Evolutionary conservation across 2,329 filamentous ascomycete species (phyloP).

Genomic region (Escovopsis sp.): DNA sequence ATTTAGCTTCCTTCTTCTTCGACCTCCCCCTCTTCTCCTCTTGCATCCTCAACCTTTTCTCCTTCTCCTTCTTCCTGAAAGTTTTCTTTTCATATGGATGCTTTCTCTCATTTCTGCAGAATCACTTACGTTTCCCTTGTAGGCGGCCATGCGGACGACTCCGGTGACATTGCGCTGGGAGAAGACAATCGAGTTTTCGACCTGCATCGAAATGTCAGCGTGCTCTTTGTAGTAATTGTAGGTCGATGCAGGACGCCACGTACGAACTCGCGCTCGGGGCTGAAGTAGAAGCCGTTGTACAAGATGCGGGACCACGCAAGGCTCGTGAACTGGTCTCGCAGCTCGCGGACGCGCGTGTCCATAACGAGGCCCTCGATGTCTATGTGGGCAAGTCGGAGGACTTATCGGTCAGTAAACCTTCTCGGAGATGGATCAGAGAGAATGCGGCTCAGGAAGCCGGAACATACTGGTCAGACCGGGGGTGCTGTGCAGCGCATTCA

Average conservation of each 20-base stretch:
- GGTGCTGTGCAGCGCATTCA: slow-evolving; percentile 8
- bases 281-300: slow-evolving; percentile 41
- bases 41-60: no score
- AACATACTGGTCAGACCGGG: slow-evolving; percentile 8
- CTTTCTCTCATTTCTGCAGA: no score
- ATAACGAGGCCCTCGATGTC: slow-evolving; percentile 43
- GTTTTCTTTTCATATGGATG: no score
- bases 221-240: slow-evolving; percentile 15
- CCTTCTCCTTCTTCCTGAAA: no score
- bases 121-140: slow-evolving; percentile 29
- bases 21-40: no score
- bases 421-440: no score
- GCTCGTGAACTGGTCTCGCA: slow-evolving; percentile 38
- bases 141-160: slow-evolving; percentile 13
- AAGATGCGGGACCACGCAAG: slow-evolving; percentile 24
- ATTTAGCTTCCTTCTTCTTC: no score
- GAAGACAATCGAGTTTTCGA: slow-evolving; percentile 45
- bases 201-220: no score
- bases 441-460: no score
- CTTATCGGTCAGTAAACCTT: slow-evolving; percentile 5
- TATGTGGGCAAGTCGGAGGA: slow-evolving; percentile 15
- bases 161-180: slow-evolving; percentile 36
- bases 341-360: slow-evolving; percentile 35
- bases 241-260: no score
- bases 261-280: slow-evolving; percentile 32